Evolutionary conservation across 2,329 filamentous ascomycete species (phyloP), one percentile per base, ranked within the genome.

Genomic region (Alternaria tenuissima): DNA sequence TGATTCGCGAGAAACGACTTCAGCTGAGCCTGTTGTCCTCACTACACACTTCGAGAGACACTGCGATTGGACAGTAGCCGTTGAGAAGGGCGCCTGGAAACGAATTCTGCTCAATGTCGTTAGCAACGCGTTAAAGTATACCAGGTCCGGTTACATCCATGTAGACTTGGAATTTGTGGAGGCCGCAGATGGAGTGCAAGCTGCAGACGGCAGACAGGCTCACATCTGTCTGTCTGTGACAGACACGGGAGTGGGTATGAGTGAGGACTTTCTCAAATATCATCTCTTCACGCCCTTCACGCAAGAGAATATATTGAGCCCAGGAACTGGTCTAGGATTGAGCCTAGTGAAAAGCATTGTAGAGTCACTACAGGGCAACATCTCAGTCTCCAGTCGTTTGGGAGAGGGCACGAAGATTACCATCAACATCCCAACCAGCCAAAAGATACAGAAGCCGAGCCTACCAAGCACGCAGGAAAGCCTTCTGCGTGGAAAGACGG

Each of bases 191-290:
- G 32, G 39, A 9, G 14, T 47, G 16, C 41, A 59, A 36, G 30
- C 57, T 22, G 11, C 24, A n/a, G 38, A 43, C 8, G 44, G 30
- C 14, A 41, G 61, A 12, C 49, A 42, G 16, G 59, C 62, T 2
- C 59, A 57, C n/a, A 61, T 70, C n/a, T 63, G 34, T 38, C 59
- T 87, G n/a, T 62, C 61, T 20, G 68, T 72, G 32, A 51, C 58
- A 20, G 70, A 73, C 42, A 67, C 68, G 1, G 70, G 70, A 5
- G 62, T 61, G 18, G 70, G 70, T n/a, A 73, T 73, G 62, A 67
- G 63, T 20, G 39, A 51, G 18, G 65, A 70, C 18, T 73, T 66
- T 38, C 58, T 71, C 20, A 51, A 66, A 57, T 56, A 63, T 20
- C 55, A 63, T 26, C 46, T 72, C 22, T 72, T 64, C 34, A 64